Base-by-base conservation (phyloP, 1,139 yeast species). In the Geotrichum cucujoidarum region DNA sequence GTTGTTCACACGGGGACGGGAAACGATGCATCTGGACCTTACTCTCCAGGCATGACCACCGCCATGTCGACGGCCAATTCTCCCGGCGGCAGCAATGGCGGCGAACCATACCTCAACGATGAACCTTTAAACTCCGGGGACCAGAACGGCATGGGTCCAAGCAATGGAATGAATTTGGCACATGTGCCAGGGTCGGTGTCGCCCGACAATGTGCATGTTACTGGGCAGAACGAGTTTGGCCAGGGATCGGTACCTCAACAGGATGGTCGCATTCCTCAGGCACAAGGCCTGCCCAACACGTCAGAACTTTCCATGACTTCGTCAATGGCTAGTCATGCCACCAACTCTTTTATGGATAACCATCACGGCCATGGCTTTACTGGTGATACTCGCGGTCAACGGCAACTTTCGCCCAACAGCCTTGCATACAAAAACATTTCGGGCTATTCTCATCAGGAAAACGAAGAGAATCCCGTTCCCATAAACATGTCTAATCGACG, bases 11-110 rank as follows among this genome's bases (percentile, higher is more conserved):
- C 7, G 22, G 37, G 17, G 22, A 18, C 10, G 7, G 33, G 33
- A 31, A 22, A 18, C 17, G 24, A 17, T 4, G 37, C 8, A 21
- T 13, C 20, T n/a, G 33, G 33, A 5, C 40, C 40, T 14, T 37
- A 37, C 14, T 31, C 24, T 17, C 32, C 40, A 8, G 32, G 40
- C 21, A 37, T 37, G n/a, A 31, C 24, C 13, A 14, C 25, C 21
- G 21, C 18, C 14, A n/a, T n/a, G n/a, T n/a, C n/a, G n/a, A n/a
- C n/a, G n/a, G 32, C 16, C 21, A 24, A 37, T 37, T 37, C 40
- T n/a, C 25, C 39, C 11, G n/a, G n/a, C n/a, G n/a, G n/a, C n/a
- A n/a, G n/a, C n/a, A n/a, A n/a, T n/a, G 39, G 7, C n/a, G 17
- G 17, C 17, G 7, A n/a, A 13, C 16, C 39, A 5, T 35, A 35